Conservation (phyloP, 306 rosid species). For the Amphicarpaea edgeworthii region DNA sequence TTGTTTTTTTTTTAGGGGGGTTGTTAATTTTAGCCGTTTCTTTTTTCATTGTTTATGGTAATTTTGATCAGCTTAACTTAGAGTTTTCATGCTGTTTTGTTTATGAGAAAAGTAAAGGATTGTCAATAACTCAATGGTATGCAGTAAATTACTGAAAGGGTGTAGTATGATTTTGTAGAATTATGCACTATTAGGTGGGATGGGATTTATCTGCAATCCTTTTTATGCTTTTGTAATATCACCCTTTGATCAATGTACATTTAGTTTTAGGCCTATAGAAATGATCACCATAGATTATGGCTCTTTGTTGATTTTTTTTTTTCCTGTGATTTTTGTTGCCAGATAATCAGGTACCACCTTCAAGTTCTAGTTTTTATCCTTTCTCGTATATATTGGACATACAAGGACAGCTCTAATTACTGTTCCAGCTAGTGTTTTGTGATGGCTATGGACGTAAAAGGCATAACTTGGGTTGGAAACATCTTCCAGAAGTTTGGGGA, state of each 20-base stretch:
- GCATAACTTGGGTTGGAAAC: conserved; percentile 79
- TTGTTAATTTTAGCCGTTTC: conserved; percentile 1
- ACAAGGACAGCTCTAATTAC: conserved; percentile 37
- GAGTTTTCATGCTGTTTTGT: conserved; percentile 23
- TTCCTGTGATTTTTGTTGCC: conserved; percentile 39
- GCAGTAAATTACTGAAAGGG: conserved; percentile 33
- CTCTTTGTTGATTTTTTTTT: background rate
- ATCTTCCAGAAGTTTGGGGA: conserved; percentile 76
- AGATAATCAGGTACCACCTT: conserved; percentile 48
- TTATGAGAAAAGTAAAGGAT: conserved; percentile 2
- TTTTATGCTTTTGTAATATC: conserved; percentile 13
- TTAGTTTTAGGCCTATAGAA: conserved; percentile 7
- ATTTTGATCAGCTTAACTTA: conserved; percentile 28
- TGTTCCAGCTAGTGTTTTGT: conserved; percentile 37
- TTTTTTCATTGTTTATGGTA: conserved; percentile 33
- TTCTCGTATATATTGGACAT: conserved; percentile 20
- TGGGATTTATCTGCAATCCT: conserved; percentile 15
- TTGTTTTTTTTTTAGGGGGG: background rate
- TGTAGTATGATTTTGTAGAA: conserved; percentile 21
- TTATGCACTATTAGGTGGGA: conserved; percentile 9
- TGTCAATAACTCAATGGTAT: conserved; percentile 27
- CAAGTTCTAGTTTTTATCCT: conserved; percentile 23
- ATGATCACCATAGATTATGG: conserved; percentile 14
- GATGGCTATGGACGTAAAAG: conserved; percentile 67
- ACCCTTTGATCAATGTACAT: conserved; percentile 26